Evolutionary conservation across 2,329 filamentous ascomycete species (phyloP), one percentile per base, ranked within the genome.

Genomic region (Cladosporium sp.): DNA sequence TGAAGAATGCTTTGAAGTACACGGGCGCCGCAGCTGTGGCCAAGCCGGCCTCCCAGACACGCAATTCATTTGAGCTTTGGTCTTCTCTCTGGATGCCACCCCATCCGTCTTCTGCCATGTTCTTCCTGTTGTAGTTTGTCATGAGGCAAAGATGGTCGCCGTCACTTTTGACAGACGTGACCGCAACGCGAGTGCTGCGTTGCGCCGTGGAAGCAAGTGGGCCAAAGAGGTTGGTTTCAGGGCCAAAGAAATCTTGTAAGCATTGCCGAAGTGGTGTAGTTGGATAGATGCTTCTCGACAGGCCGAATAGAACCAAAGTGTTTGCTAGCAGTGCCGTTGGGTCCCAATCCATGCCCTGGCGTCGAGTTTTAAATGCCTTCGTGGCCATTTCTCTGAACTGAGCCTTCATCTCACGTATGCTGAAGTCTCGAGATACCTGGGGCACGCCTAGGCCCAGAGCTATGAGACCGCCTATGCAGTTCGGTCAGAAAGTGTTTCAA

Each of bases 11-110:
- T 54, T 76, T 75, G 63, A 80, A 80, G 54, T 72, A 75, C 1
- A 66, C 68, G 3, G 77, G 76, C 3, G 73, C 72, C 6, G 77
- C 74, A 2, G 73, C 70, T 2, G 76, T 76, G 4, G 76, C 77
- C 11, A 77, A 68, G 3, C 74, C 69, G 15, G 75, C 75, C 66
- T 80, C 73, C 74, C 76, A 79, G 3, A 73, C 69, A 54, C 73
- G 74, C 22, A 76, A 50, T 54, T 76, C 73, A 37, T 63, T 59
- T 2, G 63, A 51, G 1, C 62, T 60, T 29, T 67, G 61, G 40
- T 74, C 69, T 4, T 67, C 67, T 19, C 72, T 56, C 37, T 70
- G 64, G 53, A 75, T 73, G 13, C 32, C 32, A 13, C 11, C n/a
- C 32, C 32, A 34, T 7, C n/a, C 12, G 5, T 34, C n/a, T 34